Evolutionary conservation across 2,329 filamentous ascomycete genomes (phyloP).

Genomic region (Anthostomella pinea): DNA sequence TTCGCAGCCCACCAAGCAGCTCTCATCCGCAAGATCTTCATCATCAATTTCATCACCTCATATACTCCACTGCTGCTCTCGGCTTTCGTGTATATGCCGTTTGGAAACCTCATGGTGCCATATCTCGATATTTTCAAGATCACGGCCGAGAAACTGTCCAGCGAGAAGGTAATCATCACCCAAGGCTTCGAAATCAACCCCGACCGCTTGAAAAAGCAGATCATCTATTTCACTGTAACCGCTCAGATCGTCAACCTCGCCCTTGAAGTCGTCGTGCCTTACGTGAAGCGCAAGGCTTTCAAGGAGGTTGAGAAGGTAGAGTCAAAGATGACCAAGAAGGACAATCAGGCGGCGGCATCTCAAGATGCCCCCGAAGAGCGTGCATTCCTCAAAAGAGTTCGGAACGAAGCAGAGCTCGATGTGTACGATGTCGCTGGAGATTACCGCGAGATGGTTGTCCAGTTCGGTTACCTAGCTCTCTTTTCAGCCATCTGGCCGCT

Average conservation of each 20-base stretch:
- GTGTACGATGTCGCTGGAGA: conserved; percentile 88
- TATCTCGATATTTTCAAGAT: conserved; percentile 79
- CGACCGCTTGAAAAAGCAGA: conserved; percentile 78
- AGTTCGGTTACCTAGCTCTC: conserved; percentile 78
- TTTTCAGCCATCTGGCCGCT: conserved; percentile 95
- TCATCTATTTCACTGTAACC: conserved; percentile 94
- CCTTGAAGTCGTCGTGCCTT: conserved; percentile 82
- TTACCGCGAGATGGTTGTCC: conserved; percentile 89
- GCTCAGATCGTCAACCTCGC: conserved; percentile 86
- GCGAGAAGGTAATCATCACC: conserved; percentile 67
- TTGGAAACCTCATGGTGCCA: conserved; percentile 78
- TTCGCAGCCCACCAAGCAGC: conserved; percentile 71
- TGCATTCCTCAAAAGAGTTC: conserved; percentile 75
- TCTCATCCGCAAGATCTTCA: conserved; percentile 88
- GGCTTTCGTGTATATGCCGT: conserved; percentile 91
- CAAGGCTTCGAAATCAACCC: conserved; percentile 78
- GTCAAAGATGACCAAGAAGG: conserved; percentile 54
- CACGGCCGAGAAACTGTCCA: conserved; percentile 71
- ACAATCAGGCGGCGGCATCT: conserved; percentile 40
- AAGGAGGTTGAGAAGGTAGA: conserved; percentile 77
- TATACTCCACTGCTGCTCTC: conserved; percentile 92
- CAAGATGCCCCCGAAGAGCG: conserved; percentile 75
- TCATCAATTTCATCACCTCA: conserved; percentile 94
- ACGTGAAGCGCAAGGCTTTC: conserved; percentile 74
- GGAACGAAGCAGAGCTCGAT: conserved; percentile 77